Base-by-base conservation (phyloP, 495 filamentous ascomycete genomes). In the Aspergillus sparsus region DNA sequence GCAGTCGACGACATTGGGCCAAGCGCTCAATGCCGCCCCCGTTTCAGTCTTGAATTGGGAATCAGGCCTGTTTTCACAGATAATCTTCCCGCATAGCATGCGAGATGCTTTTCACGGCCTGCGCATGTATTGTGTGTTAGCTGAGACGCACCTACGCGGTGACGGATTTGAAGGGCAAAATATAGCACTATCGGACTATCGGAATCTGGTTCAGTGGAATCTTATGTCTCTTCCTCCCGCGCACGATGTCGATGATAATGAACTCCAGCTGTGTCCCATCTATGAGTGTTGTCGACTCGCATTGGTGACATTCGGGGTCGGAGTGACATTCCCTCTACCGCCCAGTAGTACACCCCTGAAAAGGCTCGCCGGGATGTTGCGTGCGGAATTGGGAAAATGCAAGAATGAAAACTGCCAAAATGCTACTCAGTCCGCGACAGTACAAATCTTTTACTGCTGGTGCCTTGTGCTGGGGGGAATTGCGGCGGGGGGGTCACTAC, bases 261-360 rank as follows among this genome's bases (percentile, higher is more conserved):
- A 18, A 3, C 13, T 4, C 15, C 12, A 16, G 7, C 7, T 39
- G 8, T 39, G n/a, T 13, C 16, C 3, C 2, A 37, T 53, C 2
- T 53, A 53, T 33, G 51, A 53, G 27, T 4, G 13, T 5, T 53
- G 51, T 18, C 51, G 51, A n/a, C 51, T 53, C 5, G 51, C 51
- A 39, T 15, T 53, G 7, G 16, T 53, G 5, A 39, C 41, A 8
- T 39, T 53, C 51, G 51, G 34, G 4, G n/a, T 53, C 33, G 51
- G 51, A 3, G 51, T 53, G 10, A 39, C 27, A 33, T 53, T 53
- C 51, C 51, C 51, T 2, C 51, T 53, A 6, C 51, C 51, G 33
- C 4, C 35, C 18, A n/a, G 41, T 12, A 9, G 15, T 5, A 15
- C 51, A 2, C 33, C 33, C 7, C 31, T 49, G 15, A 8, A 7